Evolutionary conservation across 495 filamentous ascomycete species (phyloP), one percentile per base, ranked within the genome.

Genomic region (Penicillium parvum): DNA sequence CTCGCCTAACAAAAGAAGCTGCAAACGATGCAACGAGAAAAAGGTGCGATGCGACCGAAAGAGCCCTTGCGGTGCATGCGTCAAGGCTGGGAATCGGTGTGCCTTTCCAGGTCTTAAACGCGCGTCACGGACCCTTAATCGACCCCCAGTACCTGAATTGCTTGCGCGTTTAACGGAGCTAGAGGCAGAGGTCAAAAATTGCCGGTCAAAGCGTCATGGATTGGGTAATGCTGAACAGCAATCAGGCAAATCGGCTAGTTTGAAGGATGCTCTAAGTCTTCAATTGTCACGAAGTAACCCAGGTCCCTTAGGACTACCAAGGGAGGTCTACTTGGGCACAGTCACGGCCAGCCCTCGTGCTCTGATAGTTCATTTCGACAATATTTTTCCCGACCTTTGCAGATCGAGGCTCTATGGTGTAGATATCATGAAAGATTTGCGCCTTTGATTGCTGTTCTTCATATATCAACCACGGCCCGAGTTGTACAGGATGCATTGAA

Each of bases 381-480:
- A 14, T 5, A 14, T 10, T 29, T 10, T 11, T 12, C 15, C 15
- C 41, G 46, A 9, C 43, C 21, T 4, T 22, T 21, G 8, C 50
- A 82, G 45, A 78, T 82, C 14, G 68, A 73, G 9, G 73, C 71
- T 29, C 73, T 84, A 30, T 88, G 81, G 78, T 61, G 70, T 23
- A 68, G 77, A 17, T 88, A 73, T 54, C 64, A 78, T 34, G 66
- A 74, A 32, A 83, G 84, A 37, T 78, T 85, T 7, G 77, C 84
- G 33, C 81, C 82, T 0, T 47, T 87, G 8, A 59, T 83, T 8
- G 78, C 79, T 38, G 64, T 86, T 15, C 43, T 84, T 4, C 83
- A 86, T 47, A 69, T 68, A 1, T 78, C 76, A 1, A 72, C 76
- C 1, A 65, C 75, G 43, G 66, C 55, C 10, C 61, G 65, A 30